Conservation (phyloP, 768 basidiomycete species). For the Tulasnella sp. region DNA sequence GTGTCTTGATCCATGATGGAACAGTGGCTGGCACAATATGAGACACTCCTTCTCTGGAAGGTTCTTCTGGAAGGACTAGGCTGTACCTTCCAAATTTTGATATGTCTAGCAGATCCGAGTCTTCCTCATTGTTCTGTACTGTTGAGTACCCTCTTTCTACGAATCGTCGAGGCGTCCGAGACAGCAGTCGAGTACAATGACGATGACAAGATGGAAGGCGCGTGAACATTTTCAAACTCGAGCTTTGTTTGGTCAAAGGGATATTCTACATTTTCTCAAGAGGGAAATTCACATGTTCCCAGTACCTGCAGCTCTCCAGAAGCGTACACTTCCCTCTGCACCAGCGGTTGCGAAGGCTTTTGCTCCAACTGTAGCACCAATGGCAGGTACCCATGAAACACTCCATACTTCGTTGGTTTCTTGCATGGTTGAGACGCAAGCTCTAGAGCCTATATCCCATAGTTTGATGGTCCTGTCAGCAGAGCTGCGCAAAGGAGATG, state of each 20-base stretch:
- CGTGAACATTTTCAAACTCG: too few species aligned
- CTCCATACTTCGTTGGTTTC: conserved; percentile 76
- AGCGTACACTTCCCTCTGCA: conserved; percentile 58
- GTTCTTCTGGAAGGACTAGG: conserved; percentile 17
- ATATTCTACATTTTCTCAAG: too few species aligned
- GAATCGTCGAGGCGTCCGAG: too few species aligned
- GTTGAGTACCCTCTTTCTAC: too few species aligned
- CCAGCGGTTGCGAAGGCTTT: conserved; percentile 64
- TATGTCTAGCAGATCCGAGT: conserved; percentile 7
- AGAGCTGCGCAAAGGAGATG: conserved; percentile 36
- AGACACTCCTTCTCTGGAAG: conserved; percentile 9
- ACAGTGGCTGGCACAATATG: conserved; percentile 11
- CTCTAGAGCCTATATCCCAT: conserved; percentile 68
- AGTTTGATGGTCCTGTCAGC: conserved; percentile 78
- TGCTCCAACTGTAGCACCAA: conserved; percentile 33
- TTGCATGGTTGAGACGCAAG: conserved; percentile 62
- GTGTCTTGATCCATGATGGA: conserved; percentile 10
- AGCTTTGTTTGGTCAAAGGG: too few species aligned
- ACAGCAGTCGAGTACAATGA: too few species aligned
- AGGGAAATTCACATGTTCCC: too few species aligned
- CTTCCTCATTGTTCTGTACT: background rate
- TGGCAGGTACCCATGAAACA: conserved; percentile 62
- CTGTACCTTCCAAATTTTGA: conserved; percentile 18
- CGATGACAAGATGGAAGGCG: too few species aligned
- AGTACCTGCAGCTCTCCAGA: conserved; percentile 48